Conservation (phyloP, 2,329 filamentous ascomycete species). For the Sporothrix luriei region DNA sequence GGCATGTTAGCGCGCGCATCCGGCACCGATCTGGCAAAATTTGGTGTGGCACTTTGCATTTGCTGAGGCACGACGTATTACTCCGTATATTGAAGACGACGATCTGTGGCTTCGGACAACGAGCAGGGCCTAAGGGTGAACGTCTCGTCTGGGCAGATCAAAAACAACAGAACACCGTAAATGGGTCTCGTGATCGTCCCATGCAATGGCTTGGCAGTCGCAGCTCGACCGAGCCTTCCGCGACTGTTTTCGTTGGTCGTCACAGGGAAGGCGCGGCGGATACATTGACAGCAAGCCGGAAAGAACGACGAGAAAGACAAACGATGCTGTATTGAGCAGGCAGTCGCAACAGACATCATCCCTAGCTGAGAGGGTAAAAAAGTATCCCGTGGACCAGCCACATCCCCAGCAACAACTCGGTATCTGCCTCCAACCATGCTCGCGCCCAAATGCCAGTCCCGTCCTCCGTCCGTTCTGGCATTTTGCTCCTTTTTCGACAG, state of each 20-base stretch:
- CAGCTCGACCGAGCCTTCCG: background rate
- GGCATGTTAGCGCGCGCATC: background rate
- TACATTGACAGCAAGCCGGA: background rate
- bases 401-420: slow-evolving; percentile 6
- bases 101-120: slow-evolving; percentile 3
- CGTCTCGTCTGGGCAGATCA: background rate
- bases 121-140: background rate
- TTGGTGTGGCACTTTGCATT: slow-evolving; percentile 3
- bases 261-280: background rate
- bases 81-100: slow-evolving; percentile 10
- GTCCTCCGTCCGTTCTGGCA: background rate
- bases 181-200: slow-evolving; percentile 3
- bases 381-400: background rate
- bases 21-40: background rate
- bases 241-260: background rate
- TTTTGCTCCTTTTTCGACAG: no score
- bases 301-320: no score
- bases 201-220: slow-evolving; percentile 6
- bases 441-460: background rate
- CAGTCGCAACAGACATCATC: background rate
- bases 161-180: background rate
- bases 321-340: background rate
- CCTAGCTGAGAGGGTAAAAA: background rate
- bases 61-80: background rate
- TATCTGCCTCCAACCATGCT: background rate